Percentiles rank a stretch among this genome's conserved stretches.
These are phyloP conservation scores for Gentiana dahurica DNA, from an alignment of 257 asterid species.

Conservation along the genomic window DNA sequence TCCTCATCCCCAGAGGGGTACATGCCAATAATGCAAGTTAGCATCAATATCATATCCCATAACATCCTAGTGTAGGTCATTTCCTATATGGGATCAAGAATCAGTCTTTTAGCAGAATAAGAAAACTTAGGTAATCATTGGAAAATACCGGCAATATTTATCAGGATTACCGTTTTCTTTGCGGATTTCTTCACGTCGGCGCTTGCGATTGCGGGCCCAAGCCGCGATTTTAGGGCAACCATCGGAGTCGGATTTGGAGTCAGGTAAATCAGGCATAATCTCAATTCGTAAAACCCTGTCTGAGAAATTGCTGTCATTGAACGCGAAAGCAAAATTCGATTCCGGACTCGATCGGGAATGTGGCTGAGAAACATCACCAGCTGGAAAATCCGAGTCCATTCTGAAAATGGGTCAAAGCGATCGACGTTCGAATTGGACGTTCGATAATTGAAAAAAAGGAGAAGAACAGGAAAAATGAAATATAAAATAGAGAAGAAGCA, in stretches of 20 bases:
- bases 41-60: too few species aligned
- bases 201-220: conserved; percentile 69
- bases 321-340: conserved; percentile 56
- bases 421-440: conserved; percentile 13
- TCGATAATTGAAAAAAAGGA: background rate
- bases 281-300: conserved; percentile 65
- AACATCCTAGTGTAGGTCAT: too few species aligned
- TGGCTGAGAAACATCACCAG: conserved; percentile 17
- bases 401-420: conserved; percentile 11
- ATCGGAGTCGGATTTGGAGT: conserved; percentile 34
- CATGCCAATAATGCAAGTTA: too few species aligned
- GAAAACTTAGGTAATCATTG: too few species aligned
- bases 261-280: conserved; percentile 39
- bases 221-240: conserved; percentile 25
- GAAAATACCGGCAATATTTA: conserved; percentile 3
- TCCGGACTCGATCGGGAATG: conserved; percentile 18
- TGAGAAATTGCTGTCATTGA: conserved; percentile 64
- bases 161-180: conserved; percentile 30
- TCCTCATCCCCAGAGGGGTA: too few species aligned
- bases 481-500: background rate
- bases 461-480: background rate
- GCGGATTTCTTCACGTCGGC: conserved; percentile 51
- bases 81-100: too few species aligned
- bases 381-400: conserved; percentile 24
- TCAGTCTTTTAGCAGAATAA: too few species aligned